Evolutionary conservation across 2,329 filamentous ascomycete species (phyloP), one percentile per base, ranked within the genome.

Genomic region (Verticillium nubilum): DNA sequence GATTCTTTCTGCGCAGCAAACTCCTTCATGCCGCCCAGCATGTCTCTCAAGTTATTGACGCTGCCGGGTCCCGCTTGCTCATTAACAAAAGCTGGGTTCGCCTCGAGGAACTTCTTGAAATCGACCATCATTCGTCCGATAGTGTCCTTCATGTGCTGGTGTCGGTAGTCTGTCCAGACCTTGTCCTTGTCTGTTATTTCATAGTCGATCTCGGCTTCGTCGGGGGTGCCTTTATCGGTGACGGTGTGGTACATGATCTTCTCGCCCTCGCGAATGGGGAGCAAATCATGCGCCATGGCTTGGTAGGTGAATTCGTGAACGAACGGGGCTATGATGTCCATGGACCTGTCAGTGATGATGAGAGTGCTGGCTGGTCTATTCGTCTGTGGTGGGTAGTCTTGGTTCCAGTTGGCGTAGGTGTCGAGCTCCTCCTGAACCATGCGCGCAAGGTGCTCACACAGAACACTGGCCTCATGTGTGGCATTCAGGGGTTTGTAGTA

Each of bases 231-330:
- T 66, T 92, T 86, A 64, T 96, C 95, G 63, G 95, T 80, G 2
- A 84, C 79, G 57, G 92, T 93, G 65, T 87, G 88, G 71, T 93
- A 99, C 0, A 89, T 92, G 10, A 96, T 84, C 72, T 95, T 97
- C 64, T 97, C 92, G 26, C 85, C 88, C 58, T 98, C 95, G 67
- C 90, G 87, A 69, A 99, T 92, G 0, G 90, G 89, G 29, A 99
- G 78, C 9, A 99, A 79, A 70, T 99, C 95, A 73, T 97, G 91
- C 3, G 92, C 94, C 94, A 99, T 98, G 56, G 95, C 92, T 74
- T 99, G 95, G 72, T 98, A 99, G 13, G 95, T 97, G 71, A 99
- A 97, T 69, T 99, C 95, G 74, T 99, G 95, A 4, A 98, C 71
- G 12, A 98, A 76, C 1, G 95, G 95, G 0, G 94, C 88, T 76